A percentile compares a stretch with the other conserved stretches of the same genome.
These are phyloP conservation scores for Citrus glauca DNA, from an alignment of 345 rosid genomes.

Conservation along the genomic window DNA sequence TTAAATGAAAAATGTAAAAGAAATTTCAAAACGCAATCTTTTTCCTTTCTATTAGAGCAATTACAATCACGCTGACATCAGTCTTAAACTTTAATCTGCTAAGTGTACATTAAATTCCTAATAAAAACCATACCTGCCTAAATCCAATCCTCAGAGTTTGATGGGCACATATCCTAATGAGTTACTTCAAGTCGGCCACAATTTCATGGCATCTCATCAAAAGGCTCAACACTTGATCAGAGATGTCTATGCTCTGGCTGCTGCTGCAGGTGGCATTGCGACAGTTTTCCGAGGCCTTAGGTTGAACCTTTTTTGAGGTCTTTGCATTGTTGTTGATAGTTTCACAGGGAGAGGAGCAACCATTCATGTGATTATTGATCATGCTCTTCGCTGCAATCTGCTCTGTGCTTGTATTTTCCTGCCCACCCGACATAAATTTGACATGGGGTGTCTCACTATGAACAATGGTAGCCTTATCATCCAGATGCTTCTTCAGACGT, in stretches of 20 bases:
- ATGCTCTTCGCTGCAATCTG: conserved; percentile 19
- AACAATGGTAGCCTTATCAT: conserved; percentile 17
- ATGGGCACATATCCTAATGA: conserved; percentile 11
- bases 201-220: conserved; percentile 9
- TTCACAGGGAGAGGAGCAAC: conserved; percentile 10
- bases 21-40: neutral
- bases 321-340: neutral
- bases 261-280: neutral
- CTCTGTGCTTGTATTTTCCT: conserved; percentile 33
- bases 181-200: conserved; percentile 11
- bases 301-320: neutral
- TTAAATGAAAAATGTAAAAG: neutral
- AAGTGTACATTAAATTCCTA: neutral
- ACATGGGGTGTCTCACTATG: conserved; percentile 3
- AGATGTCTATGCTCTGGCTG: neutral
- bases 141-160: conserved; percentile 3
- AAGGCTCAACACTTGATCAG: conserved; percentile 11
- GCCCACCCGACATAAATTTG: conserved; percentile 42
- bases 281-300: neutral
- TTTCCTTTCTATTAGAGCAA: neutral
- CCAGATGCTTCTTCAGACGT: conserved; percentile 35
- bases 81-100: neutral
- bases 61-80: neutral
- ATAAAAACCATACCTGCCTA: no score
- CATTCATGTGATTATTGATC: conserved; percentile 34